Conservation (phyloP, 1,284 basidiomycete genomes). For the Ceratobasidium papillatum region DNA sequence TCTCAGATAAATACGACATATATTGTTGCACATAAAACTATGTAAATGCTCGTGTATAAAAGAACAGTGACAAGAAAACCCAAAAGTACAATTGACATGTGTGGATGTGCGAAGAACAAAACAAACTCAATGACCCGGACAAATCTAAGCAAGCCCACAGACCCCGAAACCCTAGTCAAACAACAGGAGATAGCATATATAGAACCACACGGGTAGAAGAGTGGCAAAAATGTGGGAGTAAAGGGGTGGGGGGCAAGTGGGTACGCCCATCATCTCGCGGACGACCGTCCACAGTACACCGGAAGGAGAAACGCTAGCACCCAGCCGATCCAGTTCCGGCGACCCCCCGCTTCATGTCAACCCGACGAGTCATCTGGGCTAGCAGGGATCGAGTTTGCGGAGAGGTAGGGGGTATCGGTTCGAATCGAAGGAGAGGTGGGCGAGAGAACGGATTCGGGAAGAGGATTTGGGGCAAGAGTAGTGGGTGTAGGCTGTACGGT, state of each 20-base stretch:
- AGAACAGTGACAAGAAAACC: background rate
- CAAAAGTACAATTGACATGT: slow-evolving; percentile 8
- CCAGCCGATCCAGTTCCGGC: background rate
- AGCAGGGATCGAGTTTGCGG: slow-evolving; percentile 1
- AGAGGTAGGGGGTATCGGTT: slow-evolving; percentile 25
- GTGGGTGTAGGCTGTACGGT: background rate
- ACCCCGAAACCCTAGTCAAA: background rate
- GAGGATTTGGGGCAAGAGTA: background rate
- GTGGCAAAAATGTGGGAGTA: too few relatives aligned
- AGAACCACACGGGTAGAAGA: too few relatives aligned
- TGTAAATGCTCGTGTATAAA: slow-evolving; percentile 15
- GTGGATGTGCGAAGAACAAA: background rate
- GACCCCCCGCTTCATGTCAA: slow-evolving; percentile 33
- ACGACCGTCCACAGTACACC: slow-evolving; percentile 21
- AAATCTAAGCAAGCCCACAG: background rate
- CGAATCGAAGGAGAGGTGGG: background rate
- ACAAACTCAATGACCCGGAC: background rate
- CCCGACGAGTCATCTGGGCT: background rate
- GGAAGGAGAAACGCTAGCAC: slow-evolving; percentile 22
- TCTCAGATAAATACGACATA: background rate
- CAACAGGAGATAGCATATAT: background rate
- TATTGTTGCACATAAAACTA: slow-evolving; percentile 9
- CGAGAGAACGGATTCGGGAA: background rate
- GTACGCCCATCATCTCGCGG: background rate
- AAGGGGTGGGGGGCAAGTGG: background rate